These are phyloP conservation scores for Claviceps sp. DNA, from an alignment of 2,329 filamentous ascomycete species.

Conservation along the genomic window DNA sequence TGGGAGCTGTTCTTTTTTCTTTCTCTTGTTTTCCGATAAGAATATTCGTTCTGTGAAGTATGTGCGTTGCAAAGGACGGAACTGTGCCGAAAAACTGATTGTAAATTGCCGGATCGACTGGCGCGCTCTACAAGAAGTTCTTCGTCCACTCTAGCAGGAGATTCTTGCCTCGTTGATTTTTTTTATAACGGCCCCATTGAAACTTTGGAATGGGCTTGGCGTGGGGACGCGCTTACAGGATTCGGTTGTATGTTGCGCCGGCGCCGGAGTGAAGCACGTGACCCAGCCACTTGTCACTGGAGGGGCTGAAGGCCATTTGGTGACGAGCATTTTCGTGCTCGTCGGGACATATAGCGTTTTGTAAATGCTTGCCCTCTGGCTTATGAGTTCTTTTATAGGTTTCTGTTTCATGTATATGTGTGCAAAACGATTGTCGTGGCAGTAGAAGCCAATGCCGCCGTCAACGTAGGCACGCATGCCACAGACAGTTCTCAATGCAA, in stretches of 20 bases:
- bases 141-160: slow-evolving; percentile 9
- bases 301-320: not conserved
- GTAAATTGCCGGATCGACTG: not conserved
- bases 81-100: not conserved
- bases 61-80: slow-evolving; percentile 9
- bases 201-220: slow-evolving; percentile 17
- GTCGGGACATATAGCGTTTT: not conserved
- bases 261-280: slow-evolving; percentile 12
- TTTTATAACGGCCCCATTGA: slow-evolving; percentile 16
- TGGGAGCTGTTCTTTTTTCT: not conserved
- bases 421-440: not conserved
- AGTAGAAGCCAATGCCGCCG: not conserved
- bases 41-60: too few species aligned
- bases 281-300: not conserved
- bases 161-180: slow-evolving; percentile 16
- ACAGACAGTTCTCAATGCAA: not conserved
- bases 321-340: not conserved
- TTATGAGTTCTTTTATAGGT: not conserved
- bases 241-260: slow-evolving; percentile 20
- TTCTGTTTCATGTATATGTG: not conserved
- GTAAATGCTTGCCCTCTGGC: too few species aligned
- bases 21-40: not conserved
- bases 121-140: not conserved
- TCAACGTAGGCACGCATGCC: not conserved
- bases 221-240: slow-evolving; percentile 12